Evolutionary conservation across 2,329 filamentous ascomycete species (phyloP).

Genomic region (Didymella glomerata): DNA sequence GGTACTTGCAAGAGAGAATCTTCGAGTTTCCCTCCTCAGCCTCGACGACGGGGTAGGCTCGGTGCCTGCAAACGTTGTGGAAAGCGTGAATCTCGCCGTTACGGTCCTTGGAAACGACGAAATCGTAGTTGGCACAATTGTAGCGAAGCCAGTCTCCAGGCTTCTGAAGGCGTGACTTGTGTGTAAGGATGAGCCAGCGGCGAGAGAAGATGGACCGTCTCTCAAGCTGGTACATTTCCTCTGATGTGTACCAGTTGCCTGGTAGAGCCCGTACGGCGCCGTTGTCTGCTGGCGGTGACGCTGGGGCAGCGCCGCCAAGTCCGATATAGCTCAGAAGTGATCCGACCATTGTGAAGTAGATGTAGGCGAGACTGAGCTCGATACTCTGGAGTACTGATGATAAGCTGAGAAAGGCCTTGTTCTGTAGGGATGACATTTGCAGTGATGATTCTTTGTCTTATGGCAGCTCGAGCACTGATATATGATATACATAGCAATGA

Average conservation of each 20-base stretch:
- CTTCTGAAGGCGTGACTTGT: slow-evolving; percentile 61
- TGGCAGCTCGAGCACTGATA: slow-evolving; percentile 29
- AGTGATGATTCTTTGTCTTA: slow-evolving; percentile 4
- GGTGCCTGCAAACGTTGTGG: slow-evolving; percentile 58
- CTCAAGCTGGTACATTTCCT: slow-evolving; percentile 58
- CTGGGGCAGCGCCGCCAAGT: slow-evolving; percentile 28
- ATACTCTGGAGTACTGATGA: slow-evolving; percentile 18
- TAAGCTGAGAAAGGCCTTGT: slow-evolving; percentile 21
- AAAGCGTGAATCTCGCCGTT: slow-evolving; percentile 53
- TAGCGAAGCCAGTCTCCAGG: slow-evolving; percentile 66
- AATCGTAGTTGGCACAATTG: slow-evolving; percentile 55
- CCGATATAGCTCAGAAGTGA: slow-evolving; percentile 42
- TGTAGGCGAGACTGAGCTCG: slow-evolving; percentile 15
- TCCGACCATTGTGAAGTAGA: slow-evolving; percentile 33
- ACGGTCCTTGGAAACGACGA: slow-evolving; percentile 49
- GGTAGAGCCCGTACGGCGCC: slow-evolving; percentile 54
- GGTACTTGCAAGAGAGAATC: slow-evolving; percentile 57
- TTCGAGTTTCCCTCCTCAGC: slow-evolving; percentile 50
- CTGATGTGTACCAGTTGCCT: slow-evolving; percentile 52
- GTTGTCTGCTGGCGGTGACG: slow-evolving; percentile 29
- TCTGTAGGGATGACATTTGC: slow-evolving; percentile 20
- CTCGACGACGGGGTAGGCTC: slow-evolving; percentile 55
- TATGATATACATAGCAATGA: slow-evolving; percentile 25
- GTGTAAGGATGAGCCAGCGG: slow-evolving; percentile 65
- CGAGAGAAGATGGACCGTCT: slow-evolving; percentile 62